Conservation (phyloP, 768 basidiomycete species). For the Lyophyllum atratum region DNA sequence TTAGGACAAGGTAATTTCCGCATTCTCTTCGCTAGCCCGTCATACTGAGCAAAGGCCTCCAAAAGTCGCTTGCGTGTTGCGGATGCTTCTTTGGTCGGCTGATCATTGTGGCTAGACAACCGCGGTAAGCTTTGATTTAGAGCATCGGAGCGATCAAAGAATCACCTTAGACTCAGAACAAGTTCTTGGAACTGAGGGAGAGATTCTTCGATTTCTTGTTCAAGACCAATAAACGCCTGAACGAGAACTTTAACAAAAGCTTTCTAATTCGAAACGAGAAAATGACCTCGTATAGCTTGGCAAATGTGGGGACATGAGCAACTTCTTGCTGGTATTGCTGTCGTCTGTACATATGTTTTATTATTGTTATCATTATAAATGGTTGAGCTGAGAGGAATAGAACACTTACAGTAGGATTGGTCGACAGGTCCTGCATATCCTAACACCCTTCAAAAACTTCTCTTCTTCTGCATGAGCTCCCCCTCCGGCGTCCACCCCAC, state of each 20-base stretch:
- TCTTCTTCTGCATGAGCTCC: slow-evolving; percentile 60
- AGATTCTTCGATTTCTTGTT: slow-evolving; percentile 87
- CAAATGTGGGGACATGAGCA: slow-evolving; percentile 57
- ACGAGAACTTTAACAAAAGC: background rate
- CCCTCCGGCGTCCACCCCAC: slow-evolving; percentile 33
- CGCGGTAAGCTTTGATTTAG: background rate
- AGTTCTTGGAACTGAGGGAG: slow-evolving; percentile 91
- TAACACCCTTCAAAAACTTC: slow-evolving; percentile 85
- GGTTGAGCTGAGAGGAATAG: background rate
- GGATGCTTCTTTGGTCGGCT: slow-evolving; percentile 67
- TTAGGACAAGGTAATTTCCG: slow-evolving; percentile 65
- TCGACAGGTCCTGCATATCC: slow-evolving; percentile 85
- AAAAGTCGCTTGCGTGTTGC: slow-evolving; percentile 78
- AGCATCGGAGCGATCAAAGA: background rate
- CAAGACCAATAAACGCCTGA: slow-evolving; percentile 71
- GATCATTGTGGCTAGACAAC: slow-evolving; percentile 39
- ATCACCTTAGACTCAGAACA: slow-evolving; percentile 65
- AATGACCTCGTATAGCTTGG: slow-evolving; percentile 68
- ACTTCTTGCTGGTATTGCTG: slow-evolving; percentile 78
- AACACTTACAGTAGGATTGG: slow-evolving; percentile 71
- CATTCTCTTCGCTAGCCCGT: slow-evolving; percentile 85
- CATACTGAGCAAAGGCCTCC: slow-evolving; percentile 86
- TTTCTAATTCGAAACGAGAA: background rate
- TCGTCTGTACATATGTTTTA: slow-evolving; percentile 65
- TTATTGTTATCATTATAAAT: slow-evolving; percentile 10